Evolutionary conservation across 148 eudicot species (phyloP), one percentile per base, ranked within the genome.

Genomic region (Dianthus caryophyllus): DNA sequence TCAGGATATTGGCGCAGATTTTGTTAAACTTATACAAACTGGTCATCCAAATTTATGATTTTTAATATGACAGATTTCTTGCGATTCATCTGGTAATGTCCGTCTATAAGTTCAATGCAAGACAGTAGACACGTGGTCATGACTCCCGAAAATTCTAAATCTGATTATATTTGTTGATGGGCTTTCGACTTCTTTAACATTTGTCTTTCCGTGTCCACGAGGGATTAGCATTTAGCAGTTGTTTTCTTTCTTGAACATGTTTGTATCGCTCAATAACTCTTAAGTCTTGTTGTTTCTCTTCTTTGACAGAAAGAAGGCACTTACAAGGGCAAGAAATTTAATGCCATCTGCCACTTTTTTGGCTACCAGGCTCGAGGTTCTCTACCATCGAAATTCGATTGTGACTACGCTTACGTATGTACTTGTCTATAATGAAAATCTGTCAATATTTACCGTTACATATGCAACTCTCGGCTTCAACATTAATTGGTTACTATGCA

Each of bases 321-420:
- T 52, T 94, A 94, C 87, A 90, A 84, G 84, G 99, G 99, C 60
- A 94, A 94, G 89, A 94, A 94, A 55, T 90, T 94, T 64, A 94
- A 88, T 81, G 97, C 90, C 30, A 94, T 94, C 71, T 94, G 99
- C 71, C 99, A 94, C 83, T 94, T 94, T 75, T 90, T 94, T 71
- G 99, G 99, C 64, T 94, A 94, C 76, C 99, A 94, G 84, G 97
- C 99, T 60, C 87, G 97, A 33, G 99, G 99, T 81, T 88, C 99
- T 60, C 73, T 94, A 71, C 97, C 99, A 22, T 90, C 99, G 31
- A 94, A 94, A 62, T 94, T 94, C 59, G 99, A 94, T 48, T 94
- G 99, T 78, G 99, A 94, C 70, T 94, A 86, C 79, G 97, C 97
- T 64, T 94, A 80, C 80, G 99, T 94, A 82, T 44, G 97, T 76